These are phyloP conservation scores for Fraxinus baroniana DNA, from an alignment of 305 asterid species.

Conservation along the genomic window DNA sequence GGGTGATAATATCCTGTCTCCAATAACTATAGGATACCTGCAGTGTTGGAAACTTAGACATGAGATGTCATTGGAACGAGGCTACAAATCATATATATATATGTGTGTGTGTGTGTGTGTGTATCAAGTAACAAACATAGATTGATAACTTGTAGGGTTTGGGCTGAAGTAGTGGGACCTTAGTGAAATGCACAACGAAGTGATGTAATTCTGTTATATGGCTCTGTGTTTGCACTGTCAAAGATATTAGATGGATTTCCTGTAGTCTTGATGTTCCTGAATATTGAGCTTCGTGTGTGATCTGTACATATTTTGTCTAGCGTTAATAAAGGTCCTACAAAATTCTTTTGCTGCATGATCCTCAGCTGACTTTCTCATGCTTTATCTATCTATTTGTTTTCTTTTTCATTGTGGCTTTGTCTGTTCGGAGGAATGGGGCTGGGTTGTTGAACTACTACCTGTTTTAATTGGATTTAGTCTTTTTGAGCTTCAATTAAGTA, in stretches of 20 bases:
- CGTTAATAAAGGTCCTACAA: background rate
- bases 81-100: background rate
- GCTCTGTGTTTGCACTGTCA: conserved; percentile 6
- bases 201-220: conserved; percentile 1
- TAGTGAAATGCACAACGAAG: conserved; percentile 23
- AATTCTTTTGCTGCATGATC: conserved; percentile 7
- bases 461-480: conserved; percentile 10
- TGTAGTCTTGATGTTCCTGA: conserved; percentile 6
- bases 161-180: conserved; percentile 26
- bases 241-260: conserved; percentile 7
- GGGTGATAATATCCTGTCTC: background rate
- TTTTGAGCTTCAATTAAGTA: conserved; percentile 20
- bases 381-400: background rate
- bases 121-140: background rate
- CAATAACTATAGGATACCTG: background rate
- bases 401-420: background rate
- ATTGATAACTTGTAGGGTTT: conserved; percentile 21
- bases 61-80: background rate
- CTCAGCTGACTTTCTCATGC: background rate
- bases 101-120: background rate
- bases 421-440: background rate
- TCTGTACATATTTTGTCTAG: background rate
- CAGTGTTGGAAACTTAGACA: background rate
- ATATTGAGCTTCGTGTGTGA: background rate
- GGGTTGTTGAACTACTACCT: conserved; percentile 1